Evolutionary conservation across 352 stramenopile genomes (phyloP).

Genomic region (Pythium rhizo-oryzae): DNA sequence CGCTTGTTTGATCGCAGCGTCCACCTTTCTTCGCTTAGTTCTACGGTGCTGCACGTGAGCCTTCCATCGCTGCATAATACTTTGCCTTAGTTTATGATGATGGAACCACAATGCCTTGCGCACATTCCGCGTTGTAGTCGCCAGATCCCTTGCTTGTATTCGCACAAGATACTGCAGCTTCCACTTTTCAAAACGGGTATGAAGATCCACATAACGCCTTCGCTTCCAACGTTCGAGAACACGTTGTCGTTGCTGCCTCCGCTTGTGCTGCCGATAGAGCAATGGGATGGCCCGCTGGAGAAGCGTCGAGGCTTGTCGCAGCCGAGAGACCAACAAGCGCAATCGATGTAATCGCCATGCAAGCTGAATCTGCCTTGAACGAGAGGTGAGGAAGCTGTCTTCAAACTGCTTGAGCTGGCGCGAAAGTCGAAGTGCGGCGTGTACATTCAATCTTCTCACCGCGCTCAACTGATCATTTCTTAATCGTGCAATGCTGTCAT

Average conservation of each 20-base stretch:
- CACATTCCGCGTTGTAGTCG: constrained; percentile 23
- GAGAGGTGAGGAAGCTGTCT: neutral
- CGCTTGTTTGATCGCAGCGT: neutral
- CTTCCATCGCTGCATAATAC: constrained; percentile 15
- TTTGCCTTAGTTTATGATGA: constrained; percentile 30
- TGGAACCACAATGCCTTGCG: constrained; percentile 30
- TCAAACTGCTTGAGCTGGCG: constrained; percentile 8
- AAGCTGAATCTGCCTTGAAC: constrained; percentile 20
- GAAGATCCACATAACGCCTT: constrained; percentile 15
- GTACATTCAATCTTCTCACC: constrained; percentile 16
- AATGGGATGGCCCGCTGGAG: constrained; percentile 19
- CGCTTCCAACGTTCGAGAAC: constrained; percentile 27
- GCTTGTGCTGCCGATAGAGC: constrained; percentile 20
- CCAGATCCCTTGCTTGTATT: constrained; percentile 22
- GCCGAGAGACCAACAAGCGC: neutral
- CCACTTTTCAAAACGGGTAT: constrained; percentile 22
- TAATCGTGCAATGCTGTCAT: constrained; percentile 7
- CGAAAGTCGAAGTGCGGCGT: constrained; percentile 5
- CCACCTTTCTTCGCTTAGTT: neutral
- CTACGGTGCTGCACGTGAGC: neutral
- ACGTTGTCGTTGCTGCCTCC: constrained; percentile 11
- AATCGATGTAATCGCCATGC: constrained; percentile 24
- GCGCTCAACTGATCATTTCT: neutral
- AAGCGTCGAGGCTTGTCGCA: constrained; percentile 9
- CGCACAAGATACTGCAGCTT: constrained; percentile 22